phyloP scores from a whole-genome alignment of 2,329 filamentous ascomycete genomes.

The Westerdykella aurantiaca region DNA sequence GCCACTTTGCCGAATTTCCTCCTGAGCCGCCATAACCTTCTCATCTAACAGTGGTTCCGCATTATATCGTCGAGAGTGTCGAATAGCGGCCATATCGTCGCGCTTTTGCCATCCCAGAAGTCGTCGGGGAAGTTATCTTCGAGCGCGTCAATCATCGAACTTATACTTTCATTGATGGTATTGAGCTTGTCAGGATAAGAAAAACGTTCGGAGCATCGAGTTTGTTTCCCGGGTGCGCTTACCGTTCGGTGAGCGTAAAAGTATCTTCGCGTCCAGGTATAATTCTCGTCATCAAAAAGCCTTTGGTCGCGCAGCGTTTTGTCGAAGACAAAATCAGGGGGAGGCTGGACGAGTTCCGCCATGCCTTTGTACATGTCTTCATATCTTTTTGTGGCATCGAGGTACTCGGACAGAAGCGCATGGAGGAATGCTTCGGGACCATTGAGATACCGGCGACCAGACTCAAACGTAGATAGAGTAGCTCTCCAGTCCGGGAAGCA shows the following conservation, averaged over 20 bases:
- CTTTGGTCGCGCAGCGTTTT: conserved; percentile 51
- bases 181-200: conserved; percentile 35
- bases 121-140: conserved; percentile 53
- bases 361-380: conserved; percentile 53
- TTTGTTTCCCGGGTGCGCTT: too few species aligned
- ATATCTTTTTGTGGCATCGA: conserved; percentile 55
- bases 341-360: conserved; percentile 54
- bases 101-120: conserved; percentile 54
- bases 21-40: conserved; percentile 44
- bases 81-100: conserved; percentile 53
- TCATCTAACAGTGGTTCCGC: conserved; percentile 46
- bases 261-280: conserved; percentile 57
- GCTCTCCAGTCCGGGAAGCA: conserved; percentile 48
- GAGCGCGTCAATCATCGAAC: conserved; percentile 53
- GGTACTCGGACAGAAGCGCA: conserved; percentile 54
- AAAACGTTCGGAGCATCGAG: too few species aligned
- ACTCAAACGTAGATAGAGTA: conserved; percentile 52
- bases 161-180: conserved; percentile 55
- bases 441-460: conserved; percentile 53
- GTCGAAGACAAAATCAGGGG: conserved; percentile 56
- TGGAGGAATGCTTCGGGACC: conserved; percentile 58
- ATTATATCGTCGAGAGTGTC: conserved; percentile 44
- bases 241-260: conserved; percentile 57
- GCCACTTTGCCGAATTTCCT: conserved; percentile 50
- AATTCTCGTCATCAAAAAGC: conserved; percentile 56